Percentiles rank a stretch among this genome's conserved stretches.
Conservation (phyloP, 2,329 filamentous ascomycete genomes). For the Thelonectria blattea region DNA sequence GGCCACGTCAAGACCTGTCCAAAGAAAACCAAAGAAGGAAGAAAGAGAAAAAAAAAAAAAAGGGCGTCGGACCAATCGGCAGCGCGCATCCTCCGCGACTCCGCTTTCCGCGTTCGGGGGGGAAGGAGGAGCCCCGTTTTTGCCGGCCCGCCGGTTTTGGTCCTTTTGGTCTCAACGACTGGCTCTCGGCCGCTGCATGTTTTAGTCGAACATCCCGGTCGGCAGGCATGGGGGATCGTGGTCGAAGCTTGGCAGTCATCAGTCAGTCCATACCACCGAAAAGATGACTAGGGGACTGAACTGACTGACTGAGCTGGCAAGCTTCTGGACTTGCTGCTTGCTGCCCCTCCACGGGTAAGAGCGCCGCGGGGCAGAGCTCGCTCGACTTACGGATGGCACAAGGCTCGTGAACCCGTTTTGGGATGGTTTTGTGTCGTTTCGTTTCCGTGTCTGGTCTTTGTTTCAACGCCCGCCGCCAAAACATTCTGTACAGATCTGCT, state of each 20-base stretch:
- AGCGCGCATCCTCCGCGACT: constrained; percentile 15
- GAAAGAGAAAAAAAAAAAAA: not conserved
- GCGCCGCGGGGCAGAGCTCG: too few species aligned
- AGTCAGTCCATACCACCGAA: not conserved
- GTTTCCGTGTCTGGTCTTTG: constrained; percentile 18
- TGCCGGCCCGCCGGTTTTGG: not conserved
- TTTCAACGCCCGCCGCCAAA: constrained; percentile 15
- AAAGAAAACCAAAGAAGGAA: too few species aligned
- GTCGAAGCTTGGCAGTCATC: not conserved
- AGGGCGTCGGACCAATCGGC: constrained; percentile 20
- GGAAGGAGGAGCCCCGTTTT: constrained; percentile 1
- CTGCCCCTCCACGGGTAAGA: too few species aligned
- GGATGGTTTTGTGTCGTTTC: constrained; percentile 8
- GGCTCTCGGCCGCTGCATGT: constrained; percentile 20
- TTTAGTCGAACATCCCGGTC: constrained; percentile 11
- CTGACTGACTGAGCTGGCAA: too few species aligned
- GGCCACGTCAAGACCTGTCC: constrained; percentile 15
- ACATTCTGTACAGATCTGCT: too few species aligned
- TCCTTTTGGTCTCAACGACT: constrained; percentile 7
- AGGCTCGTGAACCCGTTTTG: constrained; percentile 8
- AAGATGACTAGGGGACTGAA: too few species aligned
- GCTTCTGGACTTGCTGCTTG: too few species aligned
- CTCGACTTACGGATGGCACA: too few species aligned
- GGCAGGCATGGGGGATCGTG: not conserved
- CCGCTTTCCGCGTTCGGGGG: constrained; percentile 14